Evolutionary conservation across 768 basidiomycete species (phyloP), one percentile per base, ranked within the genome.

Genomic region (Suillus plorans): DNA sequence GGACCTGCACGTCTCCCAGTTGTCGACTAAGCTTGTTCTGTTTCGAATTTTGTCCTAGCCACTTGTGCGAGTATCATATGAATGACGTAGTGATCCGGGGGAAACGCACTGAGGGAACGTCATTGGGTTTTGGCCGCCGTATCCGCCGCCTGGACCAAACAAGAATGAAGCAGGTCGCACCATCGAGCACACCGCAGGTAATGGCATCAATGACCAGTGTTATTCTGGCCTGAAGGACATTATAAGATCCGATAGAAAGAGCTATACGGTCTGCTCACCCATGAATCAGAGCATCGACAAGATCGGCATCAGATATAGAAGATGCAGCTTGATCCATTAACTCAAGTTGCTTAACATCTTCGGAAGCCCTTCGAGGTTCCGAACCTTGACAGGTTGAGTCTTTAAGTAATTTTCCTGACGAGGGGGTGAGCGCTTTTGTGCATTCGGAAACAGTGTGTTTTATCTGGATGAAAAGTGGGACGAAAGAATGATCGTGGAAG

Each of bases 41-140:
- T 72, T 96, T 97, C 64, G 97, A 99, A 76, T 99, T 99, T 73
- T 99, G 95, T 10, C 97, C 97, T 14, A 99, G 88, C 94, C 95
- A 99, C 72, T 95, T 98, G 69, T 97, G 70, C 4, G 49, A 31
- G 67, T 47, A 20, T 16, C 13, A 62, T 62, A 16, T 45, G 13
- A 55, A 9, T 61, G 53, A 61, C 44, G 45, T 25, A 50, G 49
- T 3, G 18, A 47, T 41, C 55, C 50, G 28, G 25, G 44, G 31
- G 68, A 52, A 4, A 82, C 90, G 63, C 75, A 97, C 95, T 88
- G 86, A 45, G 95, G 95, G 82, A 97, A 97, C 0, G 85, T 71
- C 78, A 92, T 86, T 2, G 84, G 77, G 67, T 86, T 88, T 31
- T 86, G 83, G 0, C 90, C 87, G 39, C 86, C 89, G 55, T 86